phyloP scores from a whole-genome alignment of 1,284 basidiomycete genomes.

The Tylopilus sp. region DNA sequence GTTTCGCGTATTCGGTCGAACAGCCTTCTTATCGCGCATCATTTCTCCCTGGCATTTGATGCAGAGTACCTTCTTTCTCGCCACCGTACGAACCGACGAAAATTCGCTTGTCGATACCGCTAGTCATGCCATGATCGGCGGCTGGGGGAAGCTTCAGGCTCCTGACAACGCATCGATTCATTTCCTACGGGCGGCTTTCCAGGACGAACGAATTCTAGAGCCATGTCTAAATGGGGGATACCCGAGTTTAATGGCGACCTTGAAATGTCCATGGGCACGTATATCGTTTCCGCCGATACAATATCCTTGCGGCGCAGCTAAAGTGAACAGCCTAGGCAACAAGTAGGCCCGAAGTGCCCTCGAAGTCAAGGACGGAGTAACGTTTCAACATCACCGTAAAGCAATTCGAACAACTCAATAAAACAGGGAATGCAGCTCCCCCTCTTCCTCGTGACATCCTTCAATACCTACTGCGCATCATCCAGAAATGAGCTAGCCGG shows the following conservation, averaged over 20 bases:
- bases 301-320: neutral
- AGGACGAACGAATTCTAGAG: constrained; percentile 55
- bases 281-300: constrained; percentile 1
- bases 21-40: neutral
- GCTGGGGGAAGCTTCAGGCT: constrained; percentile 93
- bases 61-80: constrained; percentile 97
- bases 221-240: constrained; percentile 89
- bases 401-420: constrained; percentile 86
- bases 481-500: constrained; percentile 97
- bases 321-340: constrained; percentile 8
- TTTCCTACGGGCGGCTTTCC: constrained; percentile 77
- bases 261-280: constrained; percentile 85
- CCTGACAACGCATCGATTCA: constrained; percentile 86
- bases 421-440: constrained; percentile 74
- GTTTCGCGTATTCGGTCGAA: neutral
- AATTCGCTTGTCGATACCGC: constrained; percentile 28
- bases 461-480: constrained; percentile 96
- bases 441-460: constrained; percentile 97
- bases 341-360: constrained; percentile 85
- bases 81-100: constrained; percentile 88
- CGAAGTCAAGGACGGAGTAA: constrained; percentile 94
- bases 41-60: constrained; percentile 65
- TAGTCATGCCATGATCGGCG: constrained; percentile 44
- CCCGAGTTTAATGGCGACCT: constrained; percentile 99
- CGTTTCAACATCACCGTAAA: constrained; percentile 91